Conservation (phyloP, 805 yeast species). For the Lipomyces starkeyi region DNA sequence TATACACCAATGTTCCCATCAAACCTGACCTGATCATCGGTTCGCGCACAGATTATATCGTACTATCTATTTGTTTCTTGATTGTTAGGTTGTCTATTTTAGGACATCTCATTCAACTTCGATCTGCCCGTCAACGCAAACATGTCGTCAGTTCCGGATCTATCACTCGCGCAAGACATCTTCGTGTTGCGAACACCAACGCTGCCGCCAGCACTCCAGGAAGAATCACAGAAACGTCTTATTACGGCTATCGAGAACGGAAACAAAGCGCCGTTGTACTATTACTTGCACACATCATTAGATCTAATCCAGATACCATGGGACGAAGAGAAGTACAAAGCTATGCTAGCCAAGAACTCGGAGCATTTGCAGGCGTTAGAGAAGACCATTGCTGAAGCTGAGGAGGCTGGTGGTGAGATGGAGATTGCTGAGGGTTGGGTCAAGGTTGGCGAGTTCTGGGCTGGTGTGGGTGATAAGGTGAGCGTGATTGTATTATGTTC, state of each 20-base stretch:
- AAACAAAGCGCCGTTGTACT: slow-evolving; percentile 82
- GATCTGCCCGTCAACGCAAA: neutral
- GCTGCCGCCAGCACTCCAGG: slow-evolving; percentile 49
- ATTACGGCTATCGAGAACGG: slow-evolving; percentile 60
- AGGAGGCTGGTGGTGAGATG: slow-evolving; percentile 83
- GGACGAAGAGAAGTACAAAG: slow-evolving; percentile 64
- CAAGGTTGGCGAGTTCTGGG: slow-evolving; percentile 85
- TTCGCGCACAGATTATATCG: neutral
- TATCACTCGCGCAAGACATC: slow-evolving; percentile 78
- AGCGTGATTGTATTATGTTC: slow-evolving; percentile 45
- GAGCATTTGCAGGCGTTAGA: slow-evolving; percentile 56
- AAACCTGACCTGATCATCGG: neutral
- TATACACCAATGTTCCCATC: too few relatives aligned
- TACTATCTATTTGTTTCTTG: neutral
- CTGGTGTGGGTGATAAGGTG: slow-evolving; percentile 78
- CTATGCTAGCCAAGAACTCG: slow-evolving; percentile 61
- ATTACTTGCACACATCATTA: slow-evolving; percentile 62
- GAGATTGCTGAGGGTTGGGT: slow-evolving; percentile 79
- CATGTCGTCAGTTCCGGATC: slow-evolving; percentile 68
- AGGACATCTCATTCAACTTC: neutral
- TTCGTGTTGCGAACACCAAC: slow-evolving; percentile 60
- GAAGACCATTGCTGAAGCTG: slow-evolving; percentile 54
- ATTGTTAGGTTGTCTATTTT: neutral
- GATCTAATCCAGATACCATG: slow-evolving; percentile 54
- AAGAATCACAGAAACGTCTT: slow-evolving; percentile 55